These are phyloP conservation scores for Chondrus crispus DNA, from an alignment of 23 red algal genomes.

Conservation along the genomic window DNA sequence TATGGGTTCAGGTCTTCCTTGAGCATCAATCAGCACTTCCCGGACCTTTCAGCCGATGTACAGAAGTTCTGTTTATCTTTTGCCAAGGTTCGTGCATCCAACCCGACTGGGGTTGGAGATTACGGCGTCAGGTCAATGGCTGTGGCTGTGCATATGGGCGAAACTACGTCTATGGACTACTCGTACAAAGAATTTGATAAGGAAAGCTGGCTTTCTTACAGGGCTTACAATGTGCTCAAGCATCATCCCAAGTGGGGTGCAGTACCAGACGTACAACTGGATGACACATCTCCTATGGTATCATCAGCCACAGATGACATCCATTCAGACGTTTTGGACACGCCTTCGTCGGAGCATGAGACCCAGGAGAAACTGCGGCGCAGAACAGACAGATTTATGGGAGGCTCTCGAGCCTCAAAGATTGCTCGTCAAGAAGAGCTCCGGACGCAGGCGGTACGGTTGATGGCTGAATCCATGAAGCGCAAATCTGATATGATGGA, in stretches of 20 bases:
- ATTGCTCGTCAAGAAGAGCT: constrained; percentile 19
- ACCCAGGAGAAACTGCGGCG: no score
- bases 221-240: constrained; percentile 1
- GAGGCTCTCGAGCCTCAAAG: neutral
- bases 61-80: constrained; percentile 16
- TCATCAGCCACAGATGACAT: no score
- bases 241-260: constrained; percentile 5
- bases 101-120: neutral
- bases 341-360: no score
- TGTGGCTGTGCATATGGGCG: neutral
- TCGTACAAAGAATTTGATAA: neutral
- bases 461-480: neutral
- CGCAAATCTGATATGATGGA: constrained; percentile 23
- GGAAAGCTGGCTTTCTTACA: neutral
- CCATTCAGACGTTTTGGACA: no score
- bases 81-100: neutral
- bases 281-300: no score
- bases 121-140: constrained; percentile 7
- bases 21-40: neutral
- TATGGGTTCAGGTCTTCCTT: neutral
- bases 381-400: neutral
- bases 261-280: no score
- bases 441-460: neutral
- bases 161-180: constrained; percentile 22
- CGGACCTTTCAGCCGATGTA: neutral